Evolutionary conservation across 352 stramenopile genomes (phyloP).

Genomic region (Pythium rishiriense): DNA sequence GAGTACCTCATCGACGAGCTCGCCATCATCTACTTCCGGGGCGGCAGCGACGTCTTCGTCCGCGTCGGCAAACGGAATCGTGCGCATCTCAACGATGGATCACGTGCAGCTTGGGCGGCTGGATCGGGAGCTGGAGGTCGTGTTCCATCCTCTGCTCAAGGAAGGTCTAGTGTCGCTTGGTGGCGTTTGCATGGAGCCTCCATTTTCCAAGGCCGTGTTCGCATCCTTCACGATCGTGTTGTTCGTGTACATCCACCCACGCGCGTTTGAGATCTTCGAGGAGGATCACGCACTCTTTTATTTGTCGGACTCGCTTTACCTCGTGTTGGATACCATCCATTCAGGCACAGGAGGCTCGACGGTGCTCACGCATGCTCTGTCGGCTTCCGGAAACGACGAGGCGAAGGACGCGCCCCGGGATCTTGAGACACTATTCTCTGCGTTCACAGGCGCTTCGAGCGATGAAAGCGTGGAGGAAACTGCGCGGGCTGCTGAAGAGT

Average conservation of each 20-base stretch:
- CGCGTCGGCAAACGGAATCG: conserved; percentile 37
- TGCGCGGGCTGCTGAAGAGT: conserved; percentile 32
- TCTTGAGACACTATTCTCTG: conserved; percentile 70
- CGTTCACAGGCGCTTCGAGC: conserved; percentile 43
- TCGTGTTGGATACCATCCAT: conserved; percentile 43
- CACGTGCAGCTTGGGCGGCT: conserved; percentile 58
- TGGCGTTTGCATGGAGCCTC: conserved; percentile 48
- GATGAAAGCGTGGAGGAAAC: conserved; percentile 20
- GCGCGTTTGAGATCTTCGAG: conserved; percentile 66
- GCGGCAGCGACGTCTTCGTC: conserved; percentile 12
- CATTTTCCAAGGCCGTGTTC: conserved; percentile 57
- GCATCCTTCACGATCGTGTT: conserved; percentile 63
- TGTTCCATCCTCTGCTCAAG: conserved; percentile 69
- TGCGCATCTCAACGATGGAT: conserved; percentile 53
- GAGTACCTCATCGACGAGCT: background rate
- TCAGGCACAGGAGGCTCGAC: conserved; percentile 17
- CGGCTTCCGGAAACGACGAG: background rate
- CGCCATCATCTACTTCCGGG: background rate
- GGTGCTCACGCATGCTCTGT: conserved; percentile 15
- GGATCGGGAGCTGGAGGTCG: conserved; percentile 56
- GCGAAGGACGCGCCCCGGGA: conserved; percentile 36
- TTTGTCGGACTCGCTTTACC: conserved; percentile 64
- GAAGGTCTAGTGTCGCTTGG: conserved; percentile 46
- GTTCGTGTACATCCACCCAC: conserved; percentile 59
- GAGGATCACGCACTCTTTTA: conserved; percentile 60